Base-by-base conservation (phyloP, 495 filamentous ascomycete species). In the Apiosordaria backusii region DNA sequence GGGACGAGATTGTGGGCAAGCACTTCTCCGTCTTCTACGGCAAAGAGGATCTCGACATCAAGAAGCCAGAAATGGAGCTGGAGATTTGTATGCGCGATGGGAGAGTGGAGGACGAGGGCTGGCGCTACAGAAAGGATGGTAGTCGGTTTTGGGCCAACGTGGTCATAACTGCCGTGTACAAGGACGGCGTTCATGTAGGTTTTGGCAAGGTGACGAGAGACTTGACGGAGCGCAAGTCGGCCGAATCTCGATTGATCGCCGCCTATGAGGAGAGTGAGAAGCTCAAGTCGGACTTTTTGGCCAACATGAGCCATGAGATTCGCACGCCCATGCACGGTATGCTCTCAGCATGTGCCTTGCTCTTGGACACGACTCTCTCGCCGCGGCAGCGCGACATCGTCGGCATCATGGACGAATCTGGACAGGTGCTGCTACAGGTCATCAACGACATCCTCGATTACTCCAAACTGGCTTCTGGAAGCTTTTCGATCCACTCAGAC, bases 91-190 rank as follows among this genome's bases (percentile, higher is more conserved):
- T 89, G 65, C 82, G 80, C 40, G 84, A 89, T 16, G 86, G 86
- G 35, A 79, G 82, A 7, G 83, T 87, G 18, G 85, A 89, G 69
- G 87, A 89, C 64, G 87, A 89, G 67, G 85, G 85, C 4, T 89
- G 87, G 87, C 83, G 87, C 13, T 87, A 88, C 68, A 81, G 81
- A 9, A 84, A 85, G 68, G 86, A 89, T 71, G 86, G 86, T 2
- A 79, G 72, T 5, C 81, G 84, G 18, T 89, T 89, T 71, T 89
- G 87, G 87, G 87, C 87, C 40, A 89, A 88, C 66, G 87, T 89
- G 24, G 79, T 85, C 72, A 88, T 89, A 76, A 87, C 87, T 1
- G 79, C 87, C 4, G 80, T 89, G 50, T 85, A 84, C 61, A 80
- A 84, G 58, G 77, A 81, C 52, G 84, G 82, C 54, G 80, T 81